These are phyloP conservation scores for Euphorbia celastroides DNA, from an alignment of 441 rosid genomes.

Conservation along the genomic window DNA sequence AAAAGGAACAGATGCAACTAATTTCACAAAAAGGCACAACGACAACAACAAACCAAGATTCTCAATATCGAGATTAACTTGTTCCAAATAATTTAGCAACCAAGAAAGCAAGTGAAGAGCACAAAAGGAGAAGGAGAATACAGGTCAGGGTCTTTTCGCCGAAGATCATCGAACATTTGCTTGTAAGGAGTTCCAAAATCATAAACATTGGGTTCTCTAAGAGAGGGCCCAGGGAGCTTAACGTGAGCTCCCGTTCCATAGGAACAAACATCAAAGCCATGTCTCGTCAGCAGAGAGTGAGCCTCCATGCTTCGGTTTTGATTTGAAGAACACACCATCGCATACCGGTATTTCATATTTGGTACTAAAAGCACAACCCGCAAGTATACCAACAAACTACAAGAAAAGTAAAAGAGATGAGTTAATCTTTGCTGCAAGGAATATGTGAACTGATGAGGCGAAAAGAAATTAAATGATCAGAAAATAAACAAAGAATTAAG, in stretches of 20 bases:
- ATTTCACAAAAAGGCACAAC: too few species aligned
- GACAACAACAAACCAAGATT: too few species aligned
- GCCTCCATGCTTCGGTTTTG: slow-evolving; percentile 99
- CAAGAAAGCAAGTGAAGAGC: too few species aligned
- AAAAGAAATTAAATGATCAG: neutral
- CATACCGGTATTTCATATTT: slow-evolving; percentile 64
- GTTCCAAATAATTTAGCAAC: too few species aligned
- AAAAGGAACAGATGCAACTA: too few species aligned
- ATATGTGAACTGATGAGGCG: neutral
- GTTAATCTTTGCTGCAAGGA: too few species aligned
- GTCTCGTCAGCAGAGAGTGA: slow-evolving; percentile 66
- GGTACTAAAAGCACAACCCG: neutral
- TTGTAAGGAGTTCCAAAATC: slow-evolving; percentile 93
- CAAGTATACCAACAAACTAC: too few species aligned
- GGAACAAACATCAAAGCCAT: slow-evolving; percentile 76
- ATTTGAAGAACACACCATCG: slow-evolving; percentile 94
- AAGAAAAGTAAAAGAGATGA: too few species aligned
- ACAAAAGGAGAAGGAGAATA: slow-evolving; percentile 32
- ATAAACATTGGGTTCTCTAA: slow-evolving; percentile 87
- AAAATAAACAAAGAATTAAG: neutral
- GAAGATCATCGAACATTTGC: slow-evolving; percentile 85
- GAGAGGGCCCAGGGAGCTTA: slow-evolving; percentile 92
- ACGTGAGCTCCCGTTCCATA: slow-evolving; percentile 93
- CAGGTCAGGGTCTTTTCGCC: slow-evolving; percentile 97
- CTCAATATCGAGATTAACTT: too few species aligned